phyloP scores from a whole-genome alignment of 495 filamentous ascomycete genomes.

The Penicillium turbatum region DNA sequence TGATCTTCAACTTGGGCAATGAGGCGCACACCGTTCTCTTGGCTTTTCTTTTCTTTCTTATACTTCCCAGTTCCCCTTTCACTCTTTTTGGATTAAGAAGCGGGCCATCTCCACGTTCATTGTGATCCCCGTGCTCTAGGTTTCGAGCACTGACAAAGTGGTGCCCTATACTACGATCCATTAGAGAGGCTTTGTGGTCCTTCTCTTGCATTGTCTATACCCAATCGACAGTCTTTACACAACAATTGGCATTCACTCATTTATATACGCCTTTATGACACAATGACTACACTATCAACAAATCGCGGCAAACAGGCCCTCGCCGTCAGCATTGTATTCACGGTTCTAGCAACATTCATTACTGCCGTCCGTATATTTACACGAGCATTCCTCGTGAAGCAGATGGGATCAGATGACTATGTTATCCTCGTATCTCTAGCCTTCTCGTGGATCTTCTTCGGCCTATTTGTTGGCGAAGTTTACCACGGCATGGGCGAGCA shows the following conservation, averaged over 20 bases:
- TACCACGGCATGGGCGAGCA: constrained; percentile 39
- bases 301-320: constrained; percentile 31
- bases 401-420: constrained; percentile 54
- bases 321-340: constrained; percentile 30
- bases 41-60: neutral
- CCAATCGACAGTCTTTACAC: neutral
- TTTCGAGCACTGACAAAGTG: neutral
- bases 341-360: constrained; percentile 28
- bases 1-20: neutral
- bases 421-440: constrained; percentile 20
- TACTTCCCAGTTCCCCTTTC: neutral
- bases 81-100: neutral
- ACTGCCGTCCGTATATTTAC: constrained; percentile 41
- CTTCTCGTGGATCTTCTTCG: constrained; percentile 39
- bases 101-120: neutral
- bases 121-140: neutral
- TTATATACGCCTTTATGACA: constrained; percentile 12
- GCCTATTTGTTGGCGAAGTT: constrained; percentile 32
- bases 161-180: neutral
- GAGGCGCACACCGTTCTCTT: neutral
- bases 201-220: neutral
- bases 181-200: neutral
- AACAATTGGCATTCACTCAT: neutral
- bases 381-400: constrained; percentile 53
- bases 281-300: constrained; percentile 30